A percentile compares a stretch with the other conserved stretches of the same genome.
Conservation (phyloP, 768 basidiomycete genomes). For the Scleroderma citrinum region DNA sequence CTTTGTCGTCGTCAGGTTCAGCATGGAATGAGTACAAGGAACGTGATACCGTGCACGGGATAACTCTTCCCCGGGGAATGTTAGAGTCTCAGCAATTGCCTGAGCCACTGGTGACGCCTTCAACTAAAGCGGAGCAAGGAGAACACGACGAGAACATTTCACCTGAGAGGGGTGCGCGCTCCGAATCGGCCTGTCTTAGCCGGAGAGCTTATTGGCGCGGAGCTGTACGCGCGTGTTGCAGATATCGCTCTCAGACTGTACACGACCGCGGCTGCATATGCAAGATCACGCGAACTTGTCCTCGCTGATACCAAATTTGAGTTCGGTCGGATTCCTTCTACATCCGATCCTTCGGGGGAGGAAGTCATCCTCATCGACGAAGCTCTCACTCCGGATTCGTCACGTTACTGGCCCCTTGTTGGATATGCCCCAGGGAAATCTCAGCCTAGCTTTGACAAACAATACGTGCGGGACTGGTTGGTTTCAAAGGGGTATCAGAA, state of each 20-base stretch:
- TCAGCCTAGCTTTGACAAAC: constrained; percentile 95
- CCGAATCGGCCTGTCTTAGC: constrained; percentile 37
- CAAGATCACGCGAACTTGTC: constrained; percentile 73
- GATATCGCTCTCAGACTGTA: constrained; percentile 59
- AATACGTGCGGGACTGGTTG: constrained; percentile 90
- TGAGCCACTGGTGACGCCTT: constrained; percentile 88
- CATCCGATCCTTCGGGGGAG: constrained; percentile 24
- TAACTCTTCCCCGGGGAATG: constrained; percentile 65
- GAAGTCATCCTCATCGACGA: constrained; percentile 90
- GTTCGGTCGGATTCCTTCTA: constrained; percentile 80
- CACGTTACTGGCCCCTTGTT: constrained; percentile 87
- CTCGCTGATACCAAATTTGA: constrained; percentile 99
- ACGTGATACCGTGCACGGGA: constrained; percentile 82
- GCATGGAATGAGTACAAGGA: constrained; percentile 94
- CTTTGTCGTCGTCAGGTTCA: constrained; percentile 54
- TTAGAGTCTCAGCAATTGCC: constrained; percentile 81
- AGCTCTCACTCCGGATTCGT: constrained; percentile 95
- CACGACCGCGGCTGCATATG: constrained; percentile 68
- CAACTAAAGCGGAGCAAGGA: constrained; percentile 93
- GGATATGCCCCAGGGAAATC: constrained; percentile 66
- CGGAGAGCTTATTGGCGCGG: constrained; percentile 56
- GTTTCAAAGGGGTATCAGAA: constrained; percentile 65
- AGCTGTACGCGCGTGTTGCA: constrained; percentile 60
- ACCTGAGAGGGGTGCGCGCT: constrained; percentile 58
- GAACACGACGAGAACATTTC: constrained; percentile 95